Conservation (phyloP, 2,329 filamentous ascomycete species). For the Aspergillus sp. region DNA sequence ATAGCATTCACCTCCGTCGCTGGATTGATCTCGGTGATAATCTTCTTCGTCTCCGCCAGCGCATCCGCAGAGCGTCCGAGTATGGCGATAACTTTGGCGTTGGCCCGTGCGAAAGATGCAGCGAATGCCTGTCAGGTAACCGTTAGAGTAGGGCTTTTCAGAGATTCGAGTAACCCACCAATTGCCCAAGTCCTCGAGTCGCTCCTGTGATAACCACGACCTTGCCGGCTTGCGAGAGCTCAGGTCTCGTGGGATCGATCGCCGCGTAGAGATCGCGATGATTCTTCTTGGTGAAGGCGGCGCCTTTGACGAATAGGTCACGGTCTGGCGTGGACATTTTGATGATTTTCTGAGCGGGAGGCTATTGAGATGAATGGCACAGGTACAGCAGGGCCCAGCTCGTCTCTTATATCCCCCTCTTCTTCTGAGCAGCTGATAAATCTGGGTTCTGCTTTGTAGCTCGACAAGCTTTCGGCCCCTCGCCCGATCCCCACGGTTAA, state of each 20-base stretch:
- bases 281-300: conserved; percentile 38
- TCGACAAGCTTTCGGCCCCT: background rate
- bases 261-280: conserved; percentile 46
- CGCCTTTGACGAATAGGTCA: conserved; percentile 6
- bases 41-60: conserved; percentile 30
- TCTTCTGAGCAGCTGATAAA: too few relatives aligned
- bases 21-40: conserved; percentile 34
- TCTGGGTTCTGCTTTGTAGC: too few relatives aligned
- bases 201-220: conserved; percentile 49
- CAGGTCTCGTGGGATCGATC: conserved; percentile 41
- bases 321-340: background rate
- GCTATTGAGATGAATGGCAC: background rate
- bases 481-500: background rate
- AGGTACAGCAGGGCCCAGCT: background rate
- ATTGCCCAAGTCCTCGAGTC: conserved; percentile 43
- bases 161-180: background rate
- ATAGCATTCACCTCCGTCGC: conserved; percentile 36
- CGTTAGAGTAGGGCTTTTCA: background rate
- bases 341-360: background rate
- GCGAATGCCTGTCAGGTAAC: conserved; percentile 31
- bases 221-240: conserved; percentile 41
- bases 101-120: conserved; percentile 42
- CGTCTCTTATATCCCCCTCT: background rate
- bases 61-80: conserved; percentile 34
- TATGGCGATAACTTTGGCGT: conserved; percentile 26